These are phyloP conservation scores for Rhizopogon sp. DNA, from an alignment of 768 basidiomycete species.

Conservation along the genomic window DNA sequence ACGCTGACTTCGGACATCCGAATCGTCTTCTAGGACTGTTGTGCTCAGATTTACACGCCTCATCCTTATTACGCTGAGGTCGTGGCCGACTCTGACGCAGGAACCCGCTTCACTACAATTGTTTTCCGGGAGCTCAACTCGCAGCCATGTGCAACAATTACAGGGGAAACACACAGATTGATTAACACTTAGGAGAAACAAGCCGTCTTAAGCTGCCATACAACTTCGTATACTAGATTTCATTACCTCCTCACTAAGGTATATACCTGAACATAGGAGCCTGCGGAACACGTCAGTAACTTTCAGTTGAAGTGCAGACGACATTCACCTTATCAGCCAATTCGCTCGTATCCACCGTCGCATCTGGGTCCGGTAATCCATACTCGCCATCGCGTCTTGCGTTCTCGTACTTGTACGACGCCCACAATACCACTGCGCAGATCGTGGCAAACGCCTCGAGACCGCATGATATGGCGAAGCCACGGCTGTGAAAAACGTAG, in stretches of 20 bases:
- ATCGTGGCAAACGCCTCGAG: slow-evolving; percentile 53
- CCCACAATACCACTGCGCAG: slow-evolving; percentile 47
- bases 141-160: no score
- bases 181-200: no score
- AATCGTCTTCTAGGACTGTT: no score
- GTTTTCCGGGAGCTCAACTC: no score
- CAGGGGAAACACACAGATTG: no score
- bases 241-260: neutral
- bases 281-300: neutral
- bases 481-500: slow-evolving; percentile 35
- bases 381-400: slow-evolving; percentile 44
- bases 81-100: neutral
- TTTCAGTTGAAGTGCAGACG: neutral
- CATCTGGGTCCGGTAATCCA: slow-evolving; percentile 42
- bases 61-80: no score
- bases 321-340: slow-evolving; percentile 59
- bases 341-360: slow-evolving; percentile 53
- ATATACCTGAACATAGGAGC: slow-evolving; percentile 11
- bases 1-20: no score
- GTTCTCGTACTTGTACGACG: slow-evolving; percentile 62
- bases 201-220: no score
- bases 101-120: no score
- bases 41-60: no score
- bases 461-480: slow-evolving; percentile 52
- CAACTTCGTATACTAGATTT: no score